Evolutionary conservation across 352 stramenopile genomes (phyloP), one percentile per base, ranked within the genome.

Genomic region (Saprolegnia diclina): DNA sequence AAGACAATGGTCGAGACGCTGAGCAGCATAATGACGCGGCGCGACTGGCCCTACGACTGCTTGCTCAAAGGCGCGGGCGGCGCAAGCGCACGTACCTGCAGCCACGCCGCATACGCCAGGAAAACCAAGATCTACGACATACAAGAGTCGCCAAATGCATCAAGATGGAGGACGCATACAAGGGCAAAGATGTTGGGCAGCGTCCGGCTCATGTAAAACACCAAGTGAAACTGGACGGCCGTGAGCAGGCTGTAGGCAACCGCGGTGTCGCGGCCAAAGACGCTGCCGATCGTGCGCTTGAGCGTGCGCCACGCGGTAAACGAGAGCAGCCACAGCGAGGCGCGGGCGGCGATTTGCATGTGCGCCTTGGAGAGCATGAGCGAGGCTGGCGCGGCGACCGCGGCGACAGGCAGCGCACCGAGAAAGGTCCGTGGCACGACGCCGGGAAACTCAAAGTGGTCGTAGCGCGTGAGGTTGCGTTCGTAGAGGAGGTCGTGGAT

Each of bases 341-440:
- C 81, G 22, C 89, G 83, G 37, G 87, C 83, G 10, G 72, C 59
- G 32, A 83, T 70, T 76, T 95, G 86, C 52, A 93, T 64, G 45
- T 64, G 72, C 19, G 91, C 62, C 48, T 91, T 91, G 3, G 67
- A 71, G 14, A 82, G 1, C 0, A 75, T 0, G 73, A 71, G 84
- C 42, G 73, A 64, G 14, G 89, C 11, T 7, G 87, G 88, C 21
- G 69, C 77, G 68, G 77, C 71, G 18, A 82, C 21, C 22, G 37
- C 67, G 2, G 84, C 80, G 54, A 97, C 76, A 0, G 73, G 69
- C n/a, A 97, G 69, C 16, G 92, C 81, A 19, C 93, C 92, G 26
- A 97, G 53, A 79, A 99, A 99, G 1, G 96, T 99, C 61, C 97
- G 86, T 38, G 97, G 97, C 40, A 99, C 97, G 14, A 99, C 97